These are phyloP conservation scores for Cymbopogon citratus DNA, from an alignment of 176 grass and related monocot genomes.

Conservation along the genomic window DNA sequence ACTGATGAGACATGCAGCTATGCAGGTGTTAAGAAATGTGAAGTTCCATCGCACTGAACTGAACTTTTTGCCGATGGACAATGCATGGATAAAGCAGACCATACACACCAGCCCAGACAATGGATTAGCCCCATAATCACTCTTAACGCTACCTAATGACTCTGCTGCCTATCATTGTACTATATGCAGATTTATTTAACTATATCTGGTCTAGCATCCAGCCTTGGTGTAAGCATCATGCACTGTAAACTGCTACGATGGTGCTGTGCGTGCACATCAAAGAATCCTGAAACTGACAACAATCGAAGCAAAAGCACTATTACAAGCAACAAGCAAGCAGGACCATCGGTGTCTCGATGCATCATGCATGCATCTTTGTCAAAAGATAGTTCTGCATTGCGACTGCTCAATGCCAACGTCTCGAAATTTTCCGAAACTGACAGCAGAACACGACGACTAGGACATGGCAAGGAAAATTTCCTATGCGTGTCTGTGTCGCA, in stretches of 20 bases:
- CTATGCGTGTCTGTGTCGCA: neutral
- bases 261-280: neutral
- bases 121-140: slow-evolving; percentile 24
- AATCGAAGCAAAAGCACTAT: neutral
- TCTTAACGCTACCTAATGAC: slow-evolving; percentile 14
- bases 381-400: neutral
- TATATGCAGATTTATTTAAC: slow-evolving; percentile 2
- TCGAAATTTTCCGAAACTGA: neutral
- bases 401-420: neutral
- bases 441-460: neutral
- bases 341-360: neutral
- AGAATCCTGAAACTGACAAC: neutral
- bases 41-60: neutral
- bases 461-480: neutral
- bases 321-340: neutral
- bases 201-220: neutral
- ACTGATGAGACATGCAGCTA: neutral
- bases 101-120: neutral
- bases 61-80: neutral
- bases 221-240: neutral
- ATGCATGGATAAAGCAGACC: neutral
- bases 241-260: neutral
- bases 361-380: neutral
- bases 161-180: neutral
- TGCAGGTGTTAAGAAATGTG: neutral